Evolutionary conservation across 306 rosid species (phyloP), one percentile per base, ranked within the genome.

Genomic region (Vicia sativa): DNA sequence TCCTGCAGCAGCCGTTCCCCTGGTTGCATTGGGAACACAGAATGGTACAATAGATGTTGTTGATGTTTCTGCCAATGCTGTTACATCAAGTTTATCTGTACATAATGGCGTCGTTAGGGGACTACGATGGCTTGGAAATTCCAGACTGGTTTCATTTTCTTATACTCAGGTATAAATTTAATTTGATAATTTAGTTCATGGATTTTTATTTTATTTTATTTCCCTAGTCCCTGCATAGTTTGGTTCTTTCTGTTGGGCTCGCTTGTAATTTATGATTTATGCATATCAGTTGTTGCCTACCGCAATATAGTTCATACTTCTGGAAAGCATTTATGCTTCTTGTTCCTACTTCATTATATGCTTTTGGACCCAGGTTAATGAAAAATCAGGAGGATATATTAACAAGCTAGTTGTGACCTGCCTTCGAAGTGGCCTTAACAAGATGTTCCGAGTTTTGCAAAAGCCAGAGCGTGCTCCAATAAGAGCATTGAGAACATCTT

Each of bases 11-110:
- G 90, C 99, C 58, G 99, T 95, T 78, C 99, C 99, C 42, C 79
- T 90, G 87, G 99, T 95, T 74, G 97, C 99, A 68, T 75, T 90
- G 86, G 99, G 99, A 67, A 95, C 99, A 74, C 95, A 95, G 77
- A 82, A 75, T 66, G 99, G 99, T 68, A 85, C 83, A 35, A 73
- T 95, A 65, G 99, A 95, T 73, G 80, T 95, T 12, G 72, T 95
- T 79, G 99, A 95, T 78, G 96, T 90, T 79, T 87, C 96, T 75
- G 95, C 99, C 69, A 90, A 88, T 84, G 91, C 96, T 46, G 87
- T 95, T 45, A 67, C 99, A 52, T 84, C 91, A 70, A 88, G 92
- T 80, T 85, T 90, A 82, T 84, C 89, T 44, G 95, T 95, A 54
- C 99, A 90, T 76, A 85, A 73, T 67, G 85, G 88, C 57, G 76